Conservation (phyloP, 2,329 filamentous ascomycete species). For the Fusarium sp. region DNA sequence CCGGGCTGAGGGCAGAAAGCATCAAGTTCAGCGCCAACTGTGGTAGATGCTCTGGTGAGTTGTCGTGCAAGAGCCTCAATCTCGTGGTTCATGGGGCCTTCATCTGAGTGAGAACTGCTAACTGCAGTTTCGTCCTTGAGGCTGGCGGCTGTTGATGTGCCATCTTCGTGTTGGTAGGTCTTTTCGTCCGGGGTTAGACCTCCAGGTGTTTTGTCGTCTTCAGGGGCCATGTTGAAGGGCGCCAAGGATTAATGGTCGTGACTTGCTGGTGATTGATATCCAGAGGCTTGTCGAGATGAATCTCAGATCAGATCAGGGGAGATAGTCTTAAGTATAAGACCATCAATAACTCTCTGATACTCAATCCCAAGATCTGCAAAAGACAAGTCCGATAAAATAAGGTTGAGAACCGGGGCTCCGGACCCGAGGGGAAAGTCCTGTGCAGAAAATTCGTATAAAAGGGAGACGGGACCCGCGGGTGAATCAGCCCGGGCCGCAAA, state of each 20-base stretch:
- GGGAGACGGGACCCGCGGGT: background rate
- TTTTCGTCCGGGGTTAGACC: background rate
- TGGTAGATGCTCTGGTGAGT: conserved; percentile 24
- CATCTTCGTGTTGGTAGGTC: background rate
- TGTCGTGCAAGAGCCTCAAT: conserved; percentile 32
- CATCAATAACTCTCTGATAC: background rate
- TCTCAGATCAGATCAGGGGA: background rate
- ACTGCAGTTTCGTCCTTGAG: background rate
- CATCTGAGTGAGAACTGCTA: background rate
- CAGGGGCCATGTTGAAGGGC: conserved; percentile 2
- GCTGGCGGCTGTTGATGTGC: conserved; percentile 17
- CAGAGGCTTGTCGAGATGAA: background rate
- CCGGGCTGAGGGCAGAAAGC: conserved; percentile 39
- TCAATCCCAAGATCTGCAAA: background rate
- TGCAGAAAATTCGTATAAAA: background rate
- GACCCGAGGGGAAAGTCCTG: background rate
- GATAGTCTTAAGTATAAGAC: background rate
- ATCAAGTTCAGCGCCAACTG: conserved; percentile 25
- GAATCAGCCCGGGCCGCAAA: background rate
- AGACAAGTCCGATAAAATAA: background rate
- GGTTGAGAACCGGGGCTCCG: background rate
- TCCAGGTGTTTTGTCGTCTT: background rate
- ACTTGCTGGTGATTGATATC: background rate
- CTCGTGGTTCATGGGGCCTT: background rate
- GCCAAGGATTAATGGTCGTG: background rate